These are phyloP conservation scores for Populus nigra DNA, from an alignment of 345 rosid genomes.

Conservation along the genomic window DNA sequence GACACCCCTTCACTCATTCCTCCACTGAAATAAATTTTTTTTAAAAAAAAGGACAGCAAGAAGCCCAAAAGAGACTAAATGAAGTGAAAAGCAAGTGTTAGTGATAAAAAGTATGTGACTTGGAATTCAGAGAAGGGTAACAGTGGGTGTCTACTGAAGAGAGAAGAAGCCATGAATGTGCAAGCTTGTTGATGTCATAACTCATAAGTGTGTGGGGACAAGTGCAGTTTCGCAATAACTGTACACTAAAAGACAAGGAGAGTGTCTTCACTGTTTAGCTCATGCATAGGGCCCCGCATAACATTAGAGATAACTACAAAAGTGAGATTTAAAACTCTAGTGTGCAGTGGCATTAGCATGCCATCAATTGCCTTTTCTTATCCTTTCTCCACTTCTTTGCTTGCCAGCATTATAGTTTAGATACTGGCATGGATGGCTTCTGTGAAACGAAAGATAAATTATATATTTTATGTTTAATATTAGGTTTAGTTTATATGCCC, in stretches of 20 bases:
- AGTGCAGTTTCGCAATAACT: conserved; percentile 23
- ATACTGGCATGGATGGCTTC: not conserved
- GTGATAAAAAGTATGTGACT: not conserved
- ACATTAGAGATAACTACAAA: conserved; percentile 3
- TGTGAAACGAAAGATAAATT: not conserved
- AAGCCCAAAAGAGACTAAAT: not conserved
- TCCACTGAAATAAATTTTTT: conserved; percentile 1
- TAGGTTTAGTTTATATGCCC: too few relatives aligned
- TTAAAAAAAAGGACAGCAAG: not conserved
- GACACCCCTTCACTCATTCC: conserved; percentile 42
- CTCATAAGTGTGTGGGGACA: conserved; percentile 33
- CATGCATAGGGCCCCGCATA: not conserved
- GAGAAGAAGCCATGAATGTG: conserved; percentile 32
- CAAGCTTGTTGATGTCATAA: conserved; percentile 6
- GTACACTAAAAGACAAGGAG: conserved; percentile 5
- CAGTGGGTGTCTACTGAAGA: not conserved
- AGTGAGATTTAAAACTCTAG: conserved; percentile 4
- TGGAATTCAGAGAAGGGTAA: conserved; percentile 20
- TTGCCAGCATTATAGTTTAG: not conserved
- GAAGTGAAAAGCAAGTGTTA: not conserved
- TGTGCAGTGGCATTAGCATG: conserved; percentile 8
- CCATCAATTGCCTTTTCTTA: conserved; percentile 24
- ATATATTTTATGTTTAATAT: too few relatives aligned
- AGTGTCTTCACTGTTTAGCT: not conserved
- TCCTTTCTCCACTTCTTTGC: not conserved